phyloP scores from a whole-genome alignment of 1,284 basidiomycete species.

The Ceratobasidium sp. region DNA sequence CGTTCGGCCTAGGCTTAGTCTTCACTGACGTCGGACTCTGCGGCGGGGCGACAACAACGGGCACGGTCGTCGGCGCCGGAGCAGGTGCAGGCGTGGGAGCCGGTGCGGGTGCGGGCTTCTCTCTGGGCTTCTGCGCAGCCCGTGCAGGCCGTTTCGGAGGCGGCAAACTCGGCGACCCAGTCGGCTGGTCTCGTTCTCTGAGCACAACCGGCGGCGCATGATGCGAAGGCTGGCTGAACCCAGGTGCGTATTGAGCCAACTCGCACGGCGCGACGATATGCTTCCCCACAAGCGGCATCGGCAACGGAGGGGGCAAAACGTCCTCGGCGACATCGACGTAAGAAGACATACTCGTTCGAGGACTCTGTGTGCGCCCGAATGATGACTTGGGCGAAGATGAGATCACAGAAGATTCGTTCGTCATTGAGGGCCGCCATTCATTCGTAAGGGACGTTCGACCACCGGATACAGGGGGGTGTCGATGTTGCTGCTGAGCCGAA shows the following conservation, averaged over 20 bases:
- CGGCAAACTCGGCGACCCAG: slow-evolving; percentile 10
- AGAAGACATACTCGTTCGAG: slow-evolving; percentile 36
- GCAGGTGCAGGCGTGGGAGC: too few species aligned
- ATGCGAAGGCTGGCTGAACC: not conserved
- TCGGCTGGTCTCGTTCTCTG: not conserved
- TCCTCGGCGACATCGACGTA: slow-evolving; percentile 29
- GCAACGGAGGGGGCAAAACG: slow-evolving; percentile 4
- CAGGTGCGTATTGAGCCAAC: slow-evolving; percentile 17
- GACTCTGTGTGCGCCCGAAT: slow-evolving; percentile 38
- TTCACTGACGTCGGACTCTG: not conserved
- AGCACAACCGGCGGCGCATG: not conserved
- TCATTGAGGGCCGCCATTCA: slow-evolving; percentile 22
- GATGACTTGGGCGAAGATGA: slow-evolving; percentile 32
- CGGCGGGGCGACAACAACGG: not conserved
- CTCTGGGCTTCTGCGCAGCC: slow-evolving; percentile 14
- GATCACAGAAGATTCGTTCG: slow-evolving; percentile 28
- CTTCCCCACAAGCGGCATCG: slow-evolving; percentile 23
- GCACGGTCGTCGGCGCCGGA: not conserved
- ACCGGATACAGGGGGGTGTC: not conserved
- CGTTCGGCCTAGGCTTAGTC: slow-evolving; percentile 26
- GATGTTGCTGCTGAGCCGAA: not conserved
- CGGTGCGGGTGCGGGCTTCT: slow-evolving; percentile 7
- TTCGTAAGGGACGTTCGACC: slow-evolving; percentile 14
- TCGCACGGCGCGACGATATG: slow-evolving; percentile 40
- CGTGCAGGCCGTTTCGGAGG: slow-evolving; percentile 27